Evolutionary conservation across 306 rosid genomes (phyloP), one percentile per base, ranked within the genome.

Genomic region (Mimosa pudica): DNA sequence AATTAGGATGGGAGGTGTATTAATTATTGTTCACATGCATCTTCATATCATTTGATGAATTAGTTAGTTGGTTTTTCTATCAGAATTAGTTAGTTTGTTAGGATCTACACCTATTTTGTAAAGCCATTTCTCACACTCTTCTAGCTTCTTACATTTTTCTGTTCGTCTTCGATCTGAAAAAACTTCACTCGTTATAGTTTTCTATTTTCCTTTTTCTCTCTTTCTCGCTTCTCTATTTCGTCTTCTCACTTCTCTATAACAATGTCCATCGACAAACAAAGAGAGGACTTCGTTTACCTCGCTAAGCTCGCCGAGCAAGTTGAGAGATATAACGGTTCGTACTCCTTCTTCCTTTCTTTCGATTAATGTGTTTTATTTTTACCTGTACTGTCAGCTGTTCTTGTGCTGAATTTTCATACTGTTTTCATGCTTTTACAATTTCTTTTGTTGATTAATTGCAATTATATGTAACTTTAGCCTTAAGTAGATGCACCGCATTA

Each of bases 271-370:
- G 94, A 90, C 86, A 92, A 92, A 81, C 94, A 92, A 89, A 85
- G 98, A 86, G 97, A 92, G 83, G 86, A 92, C 36, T 95, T 90
- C 83, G 97, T 94, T 75, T 94, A 94, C 90, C n/a, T 88, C 89
- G 96, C 98, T 88, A 94, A 94, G 83, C 96, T 94, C 36, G 83
- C 97, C 35, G 98, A 94, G 74, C 98, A 92, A 68, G 97, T 97
- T 46, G 98, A 94, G 83, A 88, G 98, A 80, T 94, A 94, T 69
- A 97, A 94, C 68, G 98, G 98, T 84, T 1, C 54, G n/a, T 0
- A 10, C 46, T 45, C 54, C 32, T 51, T 14, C 68, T 17, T 52
- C 5, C 8, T 52, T 49, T 2, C 4, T 49, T 63, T 61, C 8
- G 2, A 2, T 73, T 10, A 6, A 42, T 38, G 74, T 33, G 32